Evolutionary conservation across 2,329 filamentous ascomycete genomes (phyloP).

Genomic region (Fusarium veterinarium): DNA sequence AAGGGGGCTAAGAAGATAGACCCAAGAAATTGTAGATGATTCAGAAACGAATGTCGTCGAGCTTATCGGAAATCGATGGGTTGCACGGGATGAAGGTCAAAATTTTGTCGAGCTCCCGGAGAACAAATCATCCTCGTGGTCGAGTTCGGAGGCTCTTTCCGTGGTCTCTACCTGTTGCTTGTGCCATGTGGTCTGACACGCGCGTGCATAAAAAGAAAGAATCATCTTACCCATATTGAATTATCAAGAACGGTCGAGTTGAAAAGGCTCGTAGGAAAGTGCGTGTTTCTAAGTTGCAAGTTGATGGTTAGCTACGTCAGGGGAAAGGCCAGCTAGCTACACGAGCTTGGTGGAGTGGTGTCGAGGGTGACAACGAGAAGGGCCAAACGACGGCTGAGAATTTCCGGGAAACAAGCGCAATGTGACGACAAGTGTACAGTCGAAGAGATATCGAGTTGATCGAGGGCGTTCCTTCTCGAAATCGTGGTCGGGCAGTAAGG

Average conservation of each 20-base stretch:
- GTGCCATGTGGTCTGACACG: constrained; percentile 40
- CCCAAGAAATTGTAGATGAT: constrained; percentile 62
- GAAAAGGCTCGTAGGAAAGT: constrained; percentile 47
- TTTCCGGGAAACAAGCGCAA: constrained; percentile 17
- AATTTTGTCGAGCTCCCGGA: constrained; percentile 15
- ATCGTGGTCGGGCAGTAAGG: constrained; percentile 16
- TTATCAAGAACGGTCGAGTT: constrained; percentile 53
- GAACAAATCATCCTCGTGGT: constrained; percentile 38
- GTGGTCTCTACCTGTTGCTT: constrained; percentile 34
- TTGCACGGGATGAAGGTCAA: constrained; percentile 30
- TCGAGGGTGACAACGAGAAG: constrained; percentile 9
- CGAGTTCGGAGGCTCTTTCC: constrained; percentile 37
- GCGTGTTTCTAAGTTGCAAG: constrained; percentile 40
- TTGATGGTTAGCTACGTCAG: constrained; percentile 43
- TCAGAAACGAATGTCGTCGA: constrained; percentile 52
- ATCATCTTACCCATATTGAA: constrained; percentile 56
- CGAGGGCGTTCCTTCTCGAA: constrained; percentile 33
- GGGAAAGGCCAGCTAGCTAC: constrained; percentile 42
- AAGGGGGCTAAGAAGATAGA: constrained; percentile 50
- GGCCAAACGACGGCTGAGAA: constrained; percentile 2
- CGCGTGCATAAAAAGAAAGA: constrained; percentile 48
- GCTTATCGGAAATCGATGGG: constrained; percentile 47
- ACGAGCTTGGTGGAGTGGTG: constrained; percentile 28
- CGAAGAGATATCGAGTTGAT: constrained; percentile 14
- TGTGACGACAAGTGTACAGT: neutral